Conservation (phyloP, 129 eudicot species). For the Flaveria brownii region DNA sequence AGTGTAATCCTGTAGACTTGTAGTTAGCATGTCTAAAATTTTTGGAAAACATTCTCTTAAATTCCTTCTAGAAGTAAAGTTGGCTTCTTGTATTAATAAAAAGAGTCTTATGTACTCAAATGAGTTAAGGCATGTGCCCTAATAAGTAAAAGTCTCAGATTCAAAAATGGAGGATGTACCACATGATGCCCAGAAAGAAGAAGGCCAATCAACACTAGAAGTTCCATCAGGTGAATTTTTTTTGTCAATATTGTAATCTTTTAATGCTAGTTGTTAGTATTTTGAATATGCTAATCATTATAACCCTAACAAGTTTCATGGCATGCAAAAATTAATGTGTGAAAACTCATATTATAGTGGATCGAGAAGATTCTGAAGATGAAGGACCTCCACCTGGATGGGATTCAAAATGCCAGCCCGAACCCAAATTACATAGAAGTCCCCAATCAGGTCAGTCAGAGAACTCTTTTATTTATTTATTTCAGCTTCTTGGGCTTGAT, state of each 20-base stretch:
- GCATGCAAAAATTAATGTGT: slow-evolving; percentile 1
- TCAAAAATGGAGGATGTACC: slow-evolving; percentile 33
- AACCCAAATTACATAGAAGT: slow-evolving; percentile 18
- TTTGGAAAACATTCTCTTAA: not conserved
- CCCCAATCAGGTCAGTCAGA: slow-evolving; percentile 31
- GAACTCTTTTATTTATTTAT: not conserved
- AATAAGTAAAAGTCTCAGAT: slow-evolving; percentile 29
- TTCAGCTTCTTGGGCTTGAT: not conserved
- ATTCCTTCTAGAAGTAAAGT: not conserved
- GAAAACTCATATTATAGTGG: slow-evolving; percentile 27
- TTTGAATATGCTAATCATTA: slow-evolving; percentile 12
- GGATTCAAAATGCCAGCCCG: slow-evolving; percentile 37
- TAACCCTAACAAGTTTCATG: slow-evolving; percentile 6
- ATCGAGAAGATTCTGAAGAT: slow-evolving; percentile 32
- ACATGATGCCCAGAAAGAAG: slow-evolving; percentile 34
- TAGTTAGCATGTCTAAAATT: slow-evolving; percentile 9
- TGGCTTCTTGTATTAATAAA: not conserved
- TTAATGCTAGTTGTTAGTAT: not conserved
- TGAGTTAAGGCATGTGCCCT: slow-evolving; percentile 16
- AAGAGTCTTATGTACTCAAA: not conserved
- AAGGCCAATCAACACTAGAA: slow-evolving; percentile 33
- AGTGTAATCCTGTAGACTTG: not conserved
- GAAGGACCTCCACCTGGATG: slow-evolving; percentile 50
- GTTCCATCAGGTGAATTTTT: slow-evolving; percentile 38
- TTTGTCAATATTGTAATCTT: slow-evolving; percentile 1